A percentile compares a stretch with the other conserved stretches of the same genome.
These are phyloP conservation scores for Lentinula raphanica DNA, from an alignment of 768 basidiomycete species.

Conservation along the genomic window DNA sequence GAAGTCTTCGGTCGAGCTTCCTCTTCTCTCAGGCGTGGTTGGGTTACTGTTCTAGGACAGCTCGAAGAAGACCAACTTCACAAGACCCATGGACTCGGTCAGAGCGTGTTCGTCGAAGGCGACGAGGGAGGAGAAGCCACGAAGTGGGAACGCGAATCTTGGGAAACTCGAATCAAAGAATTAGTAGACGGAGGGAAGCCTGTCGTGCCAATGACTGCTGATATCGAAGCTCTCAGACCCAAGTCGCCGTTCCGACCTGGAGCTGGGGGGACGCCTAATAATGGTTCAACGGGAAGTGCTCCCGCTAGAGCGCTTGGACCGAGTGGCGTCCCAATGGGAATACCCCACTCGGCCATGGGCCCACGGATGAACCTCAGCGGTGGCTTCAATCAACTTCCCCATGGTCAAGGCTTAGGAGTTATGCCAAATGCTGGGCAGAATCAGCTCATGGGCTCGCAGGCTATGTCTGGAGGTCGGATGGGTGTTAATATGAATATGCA, in stretches of 20 bases:
- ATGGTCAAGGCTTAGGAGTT: not conserved
- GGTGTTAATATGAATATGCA: conserved; percentile 9
- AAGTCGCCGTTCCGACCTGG: conserved; percentile 68
- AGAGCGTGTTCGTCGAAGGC: conserved; percentile 32
- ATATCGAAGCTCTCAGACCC: conserved; percentile 80
- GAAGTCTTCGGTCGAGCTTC: conserved; percentile 78
- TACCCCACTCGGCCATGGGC: conserved; percentile 3
- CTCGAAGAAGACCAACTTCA: conserved; percentile 54
- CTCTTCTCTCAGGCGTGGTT: conserved; percentile 74
- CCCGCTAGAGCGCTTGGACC: conserved; percentile 12
- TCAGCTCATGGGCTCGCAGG: conserved; percentile 14
- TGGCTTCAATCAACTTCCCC: conserved; percentile 2
- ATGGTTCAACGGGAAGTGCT: conserved; percentile 17
- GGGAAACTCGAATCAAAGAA: conserved; percentile 59
- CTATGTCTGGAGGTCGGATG: conserved; percentile 2
- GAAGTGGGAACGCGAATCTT: conserved; percentile 57
- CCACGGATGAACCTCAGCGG: conserved; percentile 9
- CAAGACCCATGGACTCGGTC: conserved; percentile 20
- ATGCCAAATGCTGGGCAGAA: conserved; percentile 10
- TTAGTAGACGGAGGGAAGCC: conserved; percentile 46
- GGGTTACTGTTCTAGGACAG: conserved; percentile 80
- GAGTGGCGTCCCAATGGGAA: not conserved
- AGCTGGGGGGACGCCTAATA: conserved; percentile 19
- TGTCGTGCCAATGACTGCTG: conserved; percentile 69
- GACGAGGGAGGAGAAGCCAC: conserved; percentile 38